Evolutionary conservation across 2,329 filamentous ascomycete species (phyloP), one percentile per base, ranked within the genome.

Genomic region (Fusarium sp.): DNA sequence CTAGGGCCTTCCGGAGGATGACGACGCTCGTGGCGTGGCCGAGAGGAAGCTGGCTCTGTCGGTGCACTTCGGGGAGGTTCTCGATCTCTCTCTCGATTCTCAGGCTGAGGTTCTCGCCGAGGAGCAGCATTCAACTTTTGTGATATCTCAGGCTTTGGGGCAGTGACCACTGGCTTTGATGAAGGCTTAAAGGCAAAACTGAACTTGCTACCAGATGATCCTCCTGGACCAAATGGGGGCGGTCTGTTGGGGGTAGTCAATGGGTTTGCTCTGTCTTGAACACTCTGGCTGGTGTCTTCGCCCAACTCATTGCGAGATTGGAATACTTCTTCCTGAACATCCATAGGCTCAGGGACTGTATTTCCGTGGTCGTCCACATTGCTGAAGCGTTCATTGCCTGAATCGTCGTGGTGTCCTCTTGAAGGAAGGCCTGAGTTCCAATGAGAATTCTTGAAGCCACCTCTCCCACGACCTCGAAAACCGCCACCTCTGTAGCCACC

Each of bases 101-200:
- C 78, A 29, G 70, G 74, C 16, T 63, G 44, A 44, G 73, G 63
- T 39, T 78, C 77, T 66, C 86, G 84, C 69, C 87, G 84, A 25
- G 91, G 86, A 7, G 87, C 85, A 27, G 90, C 89, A 78, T 92
- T 95, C 63, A 92, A 87, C 75, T 91, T 91, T 72, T 90, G 88
- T 0, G 90, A 91, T 59, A 92, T 92, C 73, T 92, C 90, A 5
- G 87, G 88, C 71, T 91, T 91, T 7, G 89, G 89, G 18, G 85
- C 84, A 14, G 89, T 83, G 19, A 88, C 83, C 5, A 86, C 82
- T 12, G 86, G 83, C 74, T 91, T 91, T 16, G 86, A 87, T 45
- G 92, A 88, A 15, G 91, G 88, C 80, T 98, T 98, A 81, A 98
- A 94, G 3, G 94, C 94, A 80, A 98, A 98, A 80, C 94, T 97